phyloP scores from a whole-genome alignment of 768 basidiomycete species.

The Sistotremastrum suecicum region DNA sequence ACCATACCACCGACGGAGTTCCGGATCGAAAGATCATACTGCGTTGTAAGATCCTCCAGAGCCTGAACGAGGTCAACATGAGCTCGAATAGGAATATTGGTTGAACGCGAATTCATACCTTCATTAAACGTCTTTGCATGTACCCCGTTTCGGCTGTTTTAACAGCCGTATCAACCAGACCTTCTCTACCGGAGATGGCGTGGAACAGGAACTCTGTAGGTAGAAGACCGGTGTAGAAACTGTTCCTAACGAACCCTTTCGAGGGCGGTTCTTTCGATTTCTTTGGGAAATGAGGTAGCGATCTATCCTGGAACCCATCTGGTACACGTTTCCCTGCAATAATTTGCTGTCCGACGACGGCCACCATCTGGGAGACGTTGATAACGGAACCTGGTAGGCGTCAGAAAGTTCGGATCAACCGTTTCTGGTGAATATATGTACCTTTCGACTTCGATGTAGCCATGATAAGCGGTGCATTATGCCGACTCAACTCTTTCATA shows the following conservation, averaged over 20 bases:
- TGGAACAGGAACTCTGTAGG: slow-evolving; percentile 98
- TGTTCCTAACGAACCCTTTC: slow-evolving; percentile 96
- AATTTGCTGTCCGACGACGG: slow-evolving; percentile 98
- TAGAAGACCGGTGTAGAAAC: slow-evolving; percentile 83
- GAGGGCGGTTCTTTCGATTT: slow-evolving; percentile 93
- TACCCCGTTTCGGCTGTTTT: slow-evolving; percentile 99
- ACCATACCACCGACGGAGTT: slow-evolving; percentile 93
- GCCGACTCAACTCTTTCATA: slow-evolving; percentile 93
- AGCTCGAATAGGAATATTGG: neutral
- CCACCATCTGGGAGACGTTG: slow-evolving; percentile 99
- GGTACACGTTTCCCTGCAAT: slow-evolving; percentile 97
- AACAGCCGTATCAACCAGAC: slow-evolving; percentile 97
- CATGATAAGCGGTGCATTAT: slow-evolving; percentile 97
- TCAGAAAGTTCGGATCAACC: slow-evolving; percentile 1
- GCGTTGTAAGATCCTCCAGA: slow-evolving; percentile 88
- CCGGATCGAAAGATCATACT: slow-evolving; percentile 91
- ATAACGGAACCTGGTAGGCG: slow-evolving; percentile 80
- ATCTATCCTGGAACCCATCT: slow-evolving; percentile 97
- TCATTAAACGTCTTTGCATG: slow-evolving; percentile 99
- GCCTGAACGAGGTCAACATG: slow-evolving; percentile 27
- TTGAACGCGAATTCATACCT: slow-evolving; percentile 20
- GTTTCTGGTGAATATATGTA: slow-evolving; percentile 15
- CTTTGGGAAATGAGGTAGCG: slow-evolving; percentile 97
- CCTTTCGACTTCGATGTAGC: slow-evolving; percentile 99
- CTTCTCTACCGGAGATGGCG: slow-evolving; percentile 96